Conservation (phyloP, 495 filamentous ascomycete genomes). For the Hypoxylon fragiforme region DNA sequence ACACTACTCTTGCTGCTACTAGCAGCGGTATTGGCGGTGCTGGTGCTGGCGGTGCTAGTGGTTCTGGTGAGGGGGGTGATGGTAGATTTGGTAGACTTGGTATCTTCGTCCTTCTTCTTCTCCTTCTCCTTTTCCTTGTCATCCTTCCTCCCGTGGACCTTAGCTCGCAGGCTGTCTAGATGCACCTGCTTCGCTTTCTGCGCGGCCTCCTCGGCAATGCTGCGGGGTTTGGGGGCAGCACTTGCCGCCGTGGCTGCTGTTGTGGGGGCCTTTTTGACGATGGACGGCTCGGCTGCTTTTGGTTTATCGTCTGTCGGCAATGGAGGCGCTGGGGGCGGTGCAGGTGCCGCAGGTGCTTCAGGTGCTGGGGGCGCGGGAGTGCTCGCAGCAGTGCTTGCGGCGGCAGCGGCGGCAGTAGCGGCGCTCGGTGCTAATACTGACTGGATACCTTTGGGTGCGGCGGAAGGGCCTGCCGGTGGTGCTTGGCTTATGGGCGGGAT, state of each 20-base stretch:
- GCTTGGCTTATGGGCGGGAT: slow-evolving; percentile 48
- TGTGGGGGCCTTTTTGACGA: slow-evolving; percentile 17
- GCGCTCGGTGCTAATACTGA: slow-evolving; percentile 37
- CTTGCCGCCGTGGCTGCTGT: slow-evolving; percentile 22
- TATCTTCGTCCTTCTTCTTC: background rate
- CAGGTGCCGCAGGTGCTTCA: slow-evolving; percentile 5
- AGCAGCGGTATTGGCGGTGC: too few relatives aligned
- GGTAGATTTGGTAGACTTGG: slow-evolving; percentile 33
- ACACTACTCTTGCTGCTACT: too few relatives aligned
- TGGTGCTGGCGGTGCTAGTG: background rate
- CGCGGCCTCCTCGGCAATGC: slow-evolving; percentile 72
- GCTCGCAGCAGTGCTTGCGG: too few relatives aligned
- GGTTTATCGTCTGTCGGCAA: slow-evolving; percentile 26
- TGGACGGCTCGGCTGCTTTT: slow-evolving; percentile 9
- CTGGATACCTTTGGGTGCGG: slow-evolving; percentile 34
- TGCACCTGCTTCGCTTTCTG: slow-evolving; percentile 60
- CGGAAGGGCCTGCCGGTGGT: slow-evolving; percentile 22
- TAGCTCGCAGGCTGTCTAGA: slow-evolving; percentile 47
- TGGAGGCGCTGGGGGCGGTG: slow-evolving; percentile 30
- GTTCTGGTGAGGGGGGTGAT: background rate
- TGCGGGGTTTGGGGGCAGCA: slow-evolving; percentile 49
- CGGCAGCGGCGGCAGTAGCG: slow-evolving; percentile 42
- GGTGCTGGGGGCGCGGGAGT: slow-evolving; percentile 35
- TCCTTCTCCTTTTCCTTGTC: background rate
- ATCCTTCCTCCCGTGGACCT: slow-evolving; percentile 43